phyloP scores from a whole-genome alignment of 2,329 filamentous ascomycete species.

The Teratosphaeria gauchensis region DNA sequence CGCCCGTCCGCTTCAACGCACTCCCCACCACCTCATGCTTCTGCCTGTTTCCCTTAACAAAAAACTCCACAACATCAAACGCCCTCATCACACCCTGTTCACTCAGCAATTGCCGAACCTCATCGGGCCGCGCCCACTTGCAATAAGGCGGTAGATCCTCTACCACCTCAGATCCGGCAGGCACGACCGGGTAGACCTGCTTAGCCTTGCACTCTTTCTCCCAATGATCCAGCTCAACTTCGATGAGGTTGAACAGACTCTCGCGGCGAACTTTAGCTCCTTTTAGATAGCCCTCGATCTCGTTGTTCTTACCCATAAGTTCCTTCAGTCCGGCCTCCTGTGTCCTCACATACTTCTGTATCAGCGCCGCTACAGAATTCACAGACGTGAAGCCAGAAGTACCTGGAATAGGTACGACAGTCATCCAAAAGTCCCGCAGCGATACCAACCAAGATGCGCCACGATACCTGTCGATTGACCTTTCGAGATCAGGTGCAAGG shows the following conservation, averaged over 20 bases:
- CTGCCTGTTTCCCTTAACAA: background rate
- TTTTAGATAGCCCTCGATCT: background rate
- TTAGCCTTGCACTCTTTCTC: background rate
- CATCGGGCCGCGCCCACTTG: background rate
- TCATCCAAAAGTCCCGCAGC: background rate
- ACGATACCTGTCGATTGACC: background rate
- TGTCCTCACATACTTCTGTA: background rate
- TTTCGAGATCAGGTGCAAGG: background rate
- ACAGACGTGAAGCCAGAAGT: background rate
- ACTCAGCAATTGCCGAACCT: background rate
- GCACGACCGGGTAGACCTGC: background rate
- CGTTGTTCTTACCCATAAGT: background rate
- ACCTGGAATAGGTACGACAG: background rate
- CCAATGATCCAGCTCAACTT: background rate
- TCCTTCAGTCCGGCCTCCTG: background rate
- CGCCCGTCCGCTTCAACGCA: background rate
- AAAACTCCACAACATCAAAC: background rate
- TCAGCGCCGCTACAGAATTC: background rate
- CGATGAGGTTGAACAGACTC: background rate
- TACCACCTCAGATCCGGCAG: background rate
- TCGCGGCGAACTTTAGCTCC: background rate
- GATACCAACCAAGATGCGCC: background rate
- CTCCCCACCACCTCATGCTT: background rate
- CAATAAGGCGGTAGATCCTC: background rate
- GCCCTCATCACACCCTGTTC: background rate